Evolutionary conservation across 345 rosid species (phyloP), one percentile per base, ranked within the genome.

Genomic region (Cardamine resedifolia): DNA sequence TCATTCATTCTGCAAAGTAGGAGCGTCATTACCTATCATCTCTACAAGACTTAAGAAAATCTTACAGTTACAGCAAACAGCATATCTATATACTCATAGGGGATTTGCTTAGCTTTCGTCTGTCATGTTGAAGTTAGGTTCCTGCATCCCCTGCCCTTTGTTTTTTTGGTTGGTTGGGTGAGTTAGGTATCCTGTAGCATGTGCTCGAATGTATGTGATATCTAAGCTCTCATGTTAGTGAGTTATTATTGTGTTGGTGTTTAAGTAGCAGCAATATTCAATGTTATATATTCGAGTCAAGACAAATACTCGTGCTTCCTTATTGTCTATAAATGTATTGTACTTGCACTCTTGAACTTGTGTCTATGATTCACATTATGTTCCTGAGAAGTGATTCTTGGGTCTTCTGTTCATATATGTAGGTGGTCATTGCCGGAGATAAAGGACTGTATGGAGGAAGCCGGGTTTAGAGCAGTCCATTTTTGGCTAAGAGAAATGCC

Each of bases 381-480:
- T 50, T 51, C 23, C 23, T 58, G 58, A 45, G 15, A 43, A 56
- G 12, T 16, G 45, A 44, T 3, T 20, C 10, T 0, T 43, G 26
- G 11, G 16, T 72, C 18, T 31, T 43, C 3, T 56, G 33, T 43
- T 75, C 11, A 24, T 56, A 45, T 7, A 18, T 72, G 34, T 82
- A 93, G 96, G 73, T 90, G 98, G 98, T 87, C 97, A 2, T 65
- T 93, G 63, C 92, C 96, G 3, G 98, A 90, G 83, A 85, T 93
- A 58, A 88, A 85, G 64, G 94, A 93, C 78, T 90, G 97, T 75
- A 73, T 93, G 75, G 89, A 88, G 68, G 97, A 93, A 78, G 97
- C 93, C 15, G 98, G 97, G 57, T 93, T 93, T 77, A 70, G 5
- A 57, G 78, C 92, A 23, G 83, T 93, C 63, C 97, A 90, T 57